These are phyloP conservation scores for Colletotrichum shisoi DNA, from an alignment of 2,329 filamentous ascomycete genomes.

Conservation along the genomic window DNA sequence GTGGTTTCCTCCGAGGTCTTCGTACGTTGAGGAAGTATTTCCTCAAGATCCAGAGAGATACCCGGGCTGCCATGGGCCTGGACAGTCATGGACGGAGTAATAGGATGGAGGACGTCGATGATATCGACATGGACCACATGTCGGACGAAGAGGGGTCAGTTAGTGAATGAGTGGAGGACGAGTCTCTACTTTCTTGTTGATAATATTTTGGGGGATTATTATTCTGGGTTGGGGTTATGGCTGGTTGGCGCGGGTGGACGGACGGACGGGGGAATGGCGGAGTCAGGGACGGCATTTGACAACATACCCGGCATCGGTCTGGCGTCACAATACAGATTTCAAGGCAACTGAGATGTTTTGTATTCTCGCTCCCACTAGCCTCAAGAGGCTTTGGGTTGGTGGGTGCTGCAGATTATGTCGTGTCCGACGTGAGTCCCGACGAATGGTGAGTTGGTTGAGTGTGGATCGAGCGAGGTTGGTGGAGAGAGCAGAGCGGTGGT, in stretches of 20 bases:
- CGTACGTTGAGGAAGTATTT: conserved; percentile 84
- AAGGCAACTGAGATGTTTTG: conserved; percentile 32
- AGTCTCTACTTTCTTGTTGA: conserved; percentile 27
- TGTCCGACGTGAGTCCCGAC: conserved; percentile 1
- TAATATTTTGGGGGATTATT: conserved; percentile 3
- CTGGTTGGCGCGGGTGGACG: neutral
- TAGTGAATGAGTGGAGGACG: conserved; percentile 30
- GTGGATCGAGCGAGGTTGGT: neutral
- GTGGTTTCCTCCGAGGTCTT: conserved; percentile 87
- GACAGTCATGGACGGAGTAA: conserved; percentile 45
- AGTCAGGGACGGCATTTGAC: conserved; percentile 37
- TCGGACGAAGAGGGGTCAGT: conserved; percentile 37
- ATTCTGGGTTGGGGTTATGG: conserved; percentile 7
- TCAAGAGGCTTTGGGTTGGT: neutral
- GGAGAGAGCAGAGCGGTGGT: too few species aligned
- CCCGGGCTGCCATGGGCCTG: conserved; percentile 63
- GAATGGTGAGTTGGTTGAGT: neutral
- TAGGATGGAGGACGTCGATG: conserved; percentile 32
- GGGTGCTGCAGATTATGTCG: neutral
- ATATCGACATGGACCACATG: conserved; percentile 28
- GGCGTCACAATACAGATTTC: conserved; percentile 36
- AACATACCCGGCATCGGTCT: conserved; percentile 39
- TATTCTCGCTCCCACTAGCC: conserved; percentile 12
- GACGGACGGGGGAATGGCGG: conserved; percentile 7
- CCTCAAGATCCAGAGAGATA: conserved; percentile 82